Evolutionary conservation across 2,329 filamentous ascomycete genomes (phyloP).

Genomic region (Botrytis byssoidea): DNA sequence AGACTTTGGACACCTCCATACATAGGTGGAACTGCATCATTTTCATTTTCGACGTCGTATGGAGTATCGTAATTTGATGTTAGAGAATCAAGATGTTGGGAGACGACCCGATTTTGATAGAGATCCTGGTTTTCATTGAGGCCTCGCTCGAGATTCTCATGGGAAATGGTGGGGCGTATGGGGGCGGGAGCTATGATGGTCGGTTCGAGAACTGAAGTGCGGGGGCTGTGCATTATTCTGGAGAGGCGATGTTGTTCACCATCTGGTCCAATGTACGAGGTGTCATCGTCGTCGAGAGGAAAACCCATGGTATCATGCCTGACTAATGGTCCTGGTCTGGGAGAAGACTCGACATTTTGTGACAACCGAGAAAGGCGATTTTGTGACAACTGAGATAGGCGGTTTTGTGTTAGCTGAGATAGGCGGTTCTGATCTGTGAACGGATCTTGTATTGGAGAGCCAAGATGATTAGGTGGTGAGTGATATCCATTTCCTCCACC

Average conservation of each 20-base stretch:
- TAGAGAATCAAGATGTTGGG: constrained; percentile 1
- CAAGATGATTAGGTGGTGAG: constrained; percentile 4
- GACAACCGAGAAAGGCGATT: background rate
- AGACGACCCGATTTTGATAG: background rate
- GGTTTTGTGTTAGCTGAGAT: background rate
- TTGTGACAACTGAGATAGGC: background rate
- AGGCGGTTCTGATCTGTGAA: constrained; percentile 17
- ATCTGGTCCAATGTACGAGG: constrained; percentile 13
- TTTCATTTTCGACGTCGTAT: background rate
- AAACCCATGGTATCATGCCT: constrained; percentile 32
- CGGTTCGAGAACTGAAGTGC: constrained; percentile 5
- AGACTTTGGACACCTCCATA: background rate
- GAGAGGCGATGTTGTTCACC: constrained; percentile 5
- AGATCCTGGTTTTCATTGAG: background rate
- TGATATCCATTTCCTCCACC: constrained; percentile 1
- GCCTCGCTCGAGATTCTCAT: constrained; percentile 11
- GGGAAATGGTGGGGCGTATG: constrained; percentile 6
- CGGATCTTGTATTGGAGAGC: constrained; percentile 13
- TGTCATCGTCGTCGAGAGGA: constrained; percentile 25
- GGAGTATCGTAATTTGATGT: background rate
- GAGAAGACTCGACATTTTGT: background rate
- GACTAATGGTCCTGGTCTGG: background rate
- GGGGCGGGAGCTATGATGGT: constrained; percentile 8
- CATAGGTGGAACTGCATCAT: background rate
- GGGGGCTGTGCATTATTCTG: constrained; percentile 4